Evolutionary conservation across 23 red algal genomes (phyloP), one percentile per base, ranked within the genome.

Genomic region (Gracilaria domingensis): DNA sequence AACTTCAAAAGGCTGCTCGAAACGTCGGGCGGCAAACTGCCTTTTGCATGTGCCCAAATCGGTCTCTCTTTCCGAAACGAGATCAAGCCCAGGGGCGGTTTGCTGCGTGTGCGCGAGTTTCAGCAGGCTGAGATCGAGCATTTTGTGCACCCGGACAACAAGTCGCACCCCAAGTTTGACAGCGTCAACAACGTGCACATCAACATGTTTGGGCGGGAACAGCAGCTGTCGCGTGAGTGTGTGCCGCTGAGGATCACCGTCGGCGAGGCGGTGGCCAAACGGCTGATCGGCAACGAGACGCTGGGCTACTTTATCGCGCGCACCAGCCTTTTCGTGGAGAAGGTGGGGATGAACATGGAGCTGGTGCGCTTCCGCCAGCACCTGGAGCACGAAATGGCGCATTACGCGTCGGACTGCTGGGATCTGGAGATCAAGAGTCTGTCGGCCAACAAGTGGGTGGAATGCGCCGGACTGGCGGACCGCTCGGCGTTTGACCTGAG

Each of bases 41-140:
- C 97, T 8, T 99, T 99, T 74, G 97, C 97, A 0, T 94, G 90
- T 42, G 97, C 97, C 49, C 97, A 99, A 73, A 95, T 99, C 58
- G 97, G 97, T 13, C 83, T 93, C 18, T 94, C 97, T 34, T 99
- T 96, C 86, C 97, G 97, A 16, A 99, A 99, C 75, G 97, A 99
- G 60, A 99, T 99, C 59, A 82, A 84, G 47, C 97, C 97, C 28
- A 93, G 82, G 58, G 92, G 84, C 26, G 97, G 97, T 32, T 50
- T 99, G 54, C 44, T 99, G 30, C 85, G 97, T 12, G 97, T 99
- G 79, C 93, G 97, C 51, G 97, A 99, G 81, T 99, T 99, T 61
- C 89, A 89, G 29, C 97, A 99, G 69, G 97, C 97, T 12, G 97
- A 99, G 60, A 99, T 99, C 49, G 97, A 99, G 82, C 94, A 99